Evolutionary conservation across 257 asterid genomes (phyloP).

Genomic region (Rauvolfia tetraphylla): DNA sequence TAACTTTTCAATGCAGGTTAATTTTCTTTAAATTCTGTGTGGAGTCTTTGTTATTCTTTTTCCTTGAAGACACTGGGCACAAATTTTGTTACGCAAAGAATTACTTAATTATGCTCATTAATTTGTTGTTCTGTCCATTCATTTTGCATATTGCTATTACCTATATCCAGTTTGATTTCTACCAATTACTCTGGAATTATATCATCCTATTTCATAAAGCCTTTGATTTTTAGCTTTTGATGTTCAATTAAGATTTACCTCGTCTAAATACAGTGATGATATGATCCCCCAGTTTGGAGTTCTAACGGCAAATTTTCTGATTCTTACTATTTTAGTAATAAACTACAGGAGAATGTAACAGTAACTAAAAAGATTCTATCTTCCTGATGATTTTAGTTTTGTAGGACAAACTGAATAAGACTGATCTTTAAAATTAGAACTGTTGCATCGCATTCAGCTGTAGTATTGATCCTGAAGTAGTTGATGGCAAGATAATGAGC

Average conservation of each 20-base stretch:
- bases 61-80: neutral
- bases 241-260: neutral
- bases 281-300: too few species aligned
- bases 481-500: neutral
- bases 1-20: conserved; percentile 95
- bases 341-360: neutral
- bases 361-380: neutral
- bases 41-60: neutral
- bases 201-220: neutral
- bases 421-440: too few species aligned
- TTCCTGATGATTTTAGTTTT: neutral
- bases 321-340: neutral
- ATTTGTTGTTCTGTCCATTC: neutral
- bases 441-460: neutral
- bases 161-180: neutral
- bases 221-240: neutral
- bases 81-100: neutral
- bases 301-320: neutral
- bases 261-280: neutral
- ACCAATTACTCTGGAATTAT: neutral
- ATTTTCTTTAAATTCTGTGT: conserved; percentile 19
- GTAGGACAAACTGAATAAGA: too few species aligned
- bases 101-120: neutral
- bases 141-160: neutral
- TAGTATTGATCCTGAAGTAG: neutral